Evolutionary conservation across 495 filamentous ascomycete genomes (phyloP), one percentile per base, ranked within the genome.

Genomic region (Podospora anserina): DNA sequence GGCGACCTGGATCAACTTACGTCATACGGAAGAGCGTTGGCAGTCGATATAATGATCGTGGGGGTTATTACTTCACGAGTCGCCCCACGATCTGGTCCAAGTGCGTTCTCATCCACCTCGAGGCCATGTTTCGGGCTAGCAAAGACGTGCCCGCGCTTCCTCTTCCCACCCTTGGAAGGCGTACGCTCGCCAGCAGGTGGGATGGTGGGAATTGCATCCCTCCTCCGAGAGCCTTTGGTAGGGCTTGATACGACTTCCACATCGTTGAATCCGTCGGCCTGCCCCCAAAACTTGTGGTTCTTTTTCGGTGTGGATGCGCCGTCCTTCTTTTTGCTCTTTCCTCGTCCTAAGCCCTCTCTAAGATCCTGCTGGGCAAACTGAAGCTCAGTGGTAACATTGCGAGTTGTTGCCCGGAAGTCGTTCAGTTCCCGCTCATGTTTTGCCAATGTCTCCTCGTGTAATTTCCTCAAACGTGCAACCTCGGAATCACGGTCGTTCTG

Each of bases 251-350:
- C 68, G 39, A 85, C 77, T 72, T 87, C 85, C 23, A 84, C 76
- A 56, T 84, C 83, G 61, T 86, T 83, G 63, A 87, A 87, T 0
- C 85, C 85, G 68, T 87, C 85, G 15, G 80, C 76, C 27, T 83
- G 73, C 0, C 78, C 76, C 78, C 78, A 81, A 0, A 74, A 69
- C 66, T 81, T 83, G 6, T 75, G 82, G 3, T 72, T 74, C 75
- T 84, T 87, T 69, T 79, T 82, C 2, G 85, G 84, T 2, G 85
- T 86, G 0, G 74, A 70, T 0, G 78, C 69, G 3, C 70, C 75
- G 16, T 81, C 82, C 39, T 73, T 78, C 27, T 77, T 77, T 60
- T 75, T 81, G 26, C 69, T 73, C 68, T 78, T 82, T 39, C 71
- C 75, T 65, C 78, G 77, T 9, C 78, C 78, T 5, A 84, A 70